These are phyloP conservation scores for Globisporangium camurandrum DNA, from an alignment of 352 stramenopile genomes.

Conservation along the genomic window DNA sequence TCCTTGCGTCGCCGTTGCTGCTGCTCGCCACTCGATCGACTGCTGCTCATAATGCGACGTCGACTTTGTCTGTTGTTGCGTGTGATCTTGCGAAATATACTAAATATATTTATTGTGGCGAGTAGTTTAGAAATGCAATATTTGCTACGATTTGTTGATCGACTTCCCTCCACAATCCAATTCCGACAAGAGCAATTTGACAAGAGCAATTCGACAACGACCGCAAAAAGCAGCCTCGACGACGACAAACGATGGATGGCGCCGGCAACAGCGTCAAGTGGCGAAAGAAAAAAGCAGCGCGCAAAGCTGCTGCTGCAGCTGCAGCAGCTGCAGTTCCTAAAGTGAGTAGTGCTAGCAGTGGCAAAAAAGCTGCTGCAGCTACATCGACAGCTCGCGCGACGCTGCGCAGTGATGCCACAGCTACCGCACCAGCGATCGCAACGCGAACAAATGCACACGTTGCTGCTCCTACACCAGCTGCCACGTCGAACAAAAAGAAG, in stretches of 20 bases:
- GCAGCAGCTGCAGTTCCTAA: too few species aligned
- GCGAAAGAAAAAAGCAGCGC: not conserved
- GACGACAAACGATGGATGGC: not conserved
- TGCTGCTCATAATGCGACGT: conserved; percentile 4
- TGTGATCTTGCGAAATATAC: not conserved
- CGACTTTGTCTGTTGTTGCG: not conserved
- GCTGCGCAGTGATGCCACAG: not conserved
- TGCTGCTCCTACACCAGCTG: too few species aligned
- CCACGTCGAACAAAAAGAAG: not conserved
- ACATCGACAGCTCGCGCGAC: not conserved
- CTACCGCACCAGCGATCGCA: not conserved
- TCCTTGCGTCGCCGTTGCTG: conserved; percentile 8
- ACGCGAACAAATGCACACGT: not conserved
- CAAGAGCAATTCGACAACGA: too few species aligned
- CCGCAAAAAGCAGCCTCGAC: not conserved
- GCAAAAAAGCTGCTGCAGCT: not conserved
- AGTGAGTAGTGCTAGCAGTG: not conserved
- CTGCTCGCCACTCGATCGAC: conserved; percentile 8
- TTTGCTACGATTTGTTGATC: too few species aligned
- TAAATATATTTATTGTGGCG: not conserved
- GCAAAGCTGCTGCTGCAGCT: not conserved
- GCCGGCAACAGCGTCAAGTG: not conserved
- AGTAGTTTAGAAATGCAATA: not conserved
- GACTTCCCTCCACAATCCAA: too few species aligned
- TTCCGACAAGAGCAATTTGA: too few species aligned